phyloP scores from a whole-genome alignment of 2,329 filamentous ascomycete genomes.

The Balansia obtecta region DNA sequence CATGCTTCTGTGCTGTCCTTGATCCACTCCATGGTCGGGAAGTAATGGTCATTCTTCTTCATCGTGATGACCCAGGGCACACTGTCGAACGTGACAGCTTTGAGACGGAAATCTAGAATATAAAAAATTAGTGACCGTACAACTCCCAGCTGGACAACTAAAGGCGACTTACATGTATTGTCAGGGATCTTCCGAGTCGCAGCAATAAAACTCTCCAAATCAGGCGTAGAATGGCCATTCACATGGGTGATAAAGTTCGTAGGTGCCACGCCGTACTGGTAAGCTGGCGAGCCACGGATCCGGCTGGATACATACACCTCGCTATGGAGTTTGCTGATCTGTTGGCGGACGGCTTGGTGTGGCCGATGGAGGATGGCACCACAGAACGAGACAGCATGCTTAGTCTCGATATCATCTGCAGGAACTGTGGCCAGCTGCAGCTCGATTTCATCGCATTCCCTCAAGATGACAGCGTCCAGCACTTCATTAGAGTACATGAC shows the following conservation, averaged over 20 bases:
- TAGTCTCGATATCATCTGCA: conserved; percentile 83
- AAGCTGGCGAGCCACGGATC: conserved; percentile 69
- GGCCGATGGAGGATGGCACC: conserved; percentile 87
- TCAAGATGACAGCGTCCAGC: conserved; percentile 75
- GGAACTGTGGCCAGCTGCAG: conserved; percentile 75
- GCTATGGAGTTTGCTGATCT: conserved; percentile 91
- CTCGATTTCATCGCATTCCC: conserved; percentile 66
- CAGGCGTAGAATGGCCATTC: conserved; percentile 74
- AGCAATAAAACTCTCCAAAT: conserved; percentile 67
- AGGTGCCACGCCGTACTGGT: conserved; percentile 83
- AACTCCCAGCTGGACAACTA: not conserved
- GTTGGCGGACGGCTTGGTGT: conserved; percentile 91
- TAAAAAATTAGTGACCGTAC: conserved; percentile 8
- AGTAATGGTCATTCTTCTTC: conserved; percentile 99
- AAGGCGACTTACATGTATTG: conserved; percentile 61
- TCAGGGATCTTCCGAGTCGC: conserved; percentile 83
- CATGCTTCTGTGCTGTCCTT: conserved; percentile 47
- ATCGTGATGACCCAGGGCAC: conserved; percentile 99
- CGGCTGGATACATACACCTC: conserved; percentile 92
- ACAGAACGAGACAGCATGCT: conserved; percentile 86
- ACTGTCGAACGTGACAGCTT: conserved; percentile 96
- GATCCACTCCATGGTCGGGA: conserved; percentile 58
- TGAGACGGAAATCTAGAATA: conserved; percentile 75
- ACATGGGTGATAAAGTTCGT: conserved; percentile 98
- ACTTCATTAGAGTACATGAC: conserved; percentile 86